These are phyloP conservation scores for Rhynchosporium secalis DNA, from an alignment of 2,329 filamentous ascomycete genomes.

Conservation along the genomic window DNA sequence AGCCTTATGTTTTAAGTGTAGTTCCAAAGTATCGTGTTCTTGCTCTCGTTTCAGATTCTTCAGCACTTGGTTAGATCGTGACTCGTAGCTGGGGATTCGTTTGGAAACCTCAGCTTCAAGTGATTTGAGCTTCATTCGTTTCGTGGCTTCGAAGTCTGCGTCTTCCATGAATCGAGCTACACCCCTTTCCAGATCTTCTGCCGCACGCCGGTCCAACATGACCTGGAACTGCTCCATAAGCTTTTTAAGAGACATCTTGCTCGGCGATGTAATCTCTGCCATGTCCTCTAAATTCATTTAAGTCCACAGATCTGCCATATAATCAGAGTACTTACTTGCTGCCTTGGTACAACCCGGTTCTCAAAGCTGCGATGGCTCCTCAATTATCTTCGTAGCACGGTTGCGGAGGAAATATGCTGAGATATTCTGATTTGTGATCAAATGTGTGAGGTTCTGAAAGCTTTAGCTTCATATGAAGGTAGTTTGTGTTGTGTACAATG, in stretches of 20 bases:
- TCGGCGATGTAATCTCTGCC: not conserved
- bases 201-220: conserved; percentile 4
- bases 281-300: not conserved
- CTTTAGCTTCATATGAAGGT: not conserved
- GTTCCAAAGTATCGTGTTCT: not conserved
- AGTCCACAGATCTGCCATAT: not conserved
- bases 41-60: not conserved
- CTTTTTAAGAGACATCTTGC: conserved; percentile 9
- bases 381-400: not conserved
- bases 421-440: not conserved
- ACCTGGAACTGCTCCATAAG: conserved; percentile 6
- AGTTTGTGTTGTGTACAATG: not conserved
- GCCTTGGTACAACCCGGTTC: not conserved
- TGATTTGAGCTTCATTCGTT: not conserved
- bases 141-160: conserved; percentile 1
- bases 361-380: not conserved
- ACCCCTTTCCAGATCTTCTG: not conserved
- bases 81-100: conserved; percentile 5
- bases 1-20: conserved; percentile 2
- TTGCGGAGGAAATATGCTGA: not conserved
- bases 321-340: not conserved
- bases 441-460: not conserved
- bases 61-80: not conserved
- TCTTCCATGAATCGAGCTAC: not conserved
- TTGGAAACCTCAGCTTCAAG: not conserved